phyloP scores from a whole-genome alignment of 208 protist genomes.

The Crithidia fasciculata region DNA sequence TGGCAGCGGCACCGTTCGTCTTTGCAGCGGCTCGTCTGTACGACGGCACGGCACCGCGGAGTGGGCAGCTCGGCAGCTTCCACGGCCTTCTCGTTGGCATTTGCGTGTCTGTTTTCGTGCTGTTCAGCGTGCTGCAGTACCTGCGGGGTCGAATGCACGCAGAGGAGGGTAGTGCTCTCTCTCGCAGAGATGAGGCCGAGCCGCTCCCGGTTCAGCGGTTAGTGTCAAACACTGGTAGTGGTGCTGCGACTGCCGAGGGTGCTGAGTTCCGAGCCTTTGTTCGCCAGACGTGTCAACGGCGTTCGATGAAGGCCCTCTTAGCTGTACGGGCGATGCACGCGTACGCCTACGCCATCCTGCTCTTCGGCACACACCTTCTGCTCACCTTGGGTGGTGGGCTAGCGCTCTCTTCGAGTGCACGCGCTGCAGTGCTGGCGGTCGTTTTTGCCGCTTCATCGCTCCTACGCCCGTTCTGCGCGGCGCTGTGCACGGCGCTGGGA shows the following conservation, averaged over 20 bases:
- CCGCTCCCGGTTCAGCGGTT: too few species aligned
- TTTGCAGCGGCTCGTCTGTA: constrained; percentile 20
- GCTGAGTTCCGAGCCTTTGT: constrained; percentile 40
- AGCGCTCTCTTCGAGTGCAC: constrained; percentile 6
- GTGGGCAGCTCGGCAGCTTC: neutral
- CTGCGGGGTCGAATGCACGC: neutral
- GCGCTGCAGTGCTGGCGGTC: constrained; percentile 17
- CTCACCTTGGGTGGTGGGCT: constrained; percentile 21
- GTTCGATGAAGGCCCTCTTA: constrained; percentile 58
- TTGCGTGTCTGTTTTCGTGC: neutral
- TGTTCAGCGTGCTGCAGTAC: constrained; percentile 7
- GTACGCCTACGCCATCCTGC: constrained; percentile 15
- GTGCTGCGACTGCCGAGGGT: neutral
- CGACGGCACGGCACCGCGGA: constrained; percentile 12
- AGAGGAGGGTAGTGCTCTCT: neutral
- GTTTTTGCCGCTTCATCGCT: constrained; percentile 19
- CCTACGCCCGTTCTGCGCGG: constrained; percentile 2
- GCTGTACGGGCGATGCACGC: constrained; percentile 40
- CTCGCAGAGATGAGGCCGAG: neutral
- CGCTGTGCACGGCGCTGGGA: neutral
- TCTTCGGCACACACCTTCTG: constrained; percentile 14
- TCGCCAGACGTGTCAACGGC: constrained; percentile 49
- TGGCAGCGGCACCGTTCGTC: neutral
- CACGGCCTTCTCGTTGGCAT: neutral
- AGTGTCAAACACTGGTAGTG: too few species aligned